Conservation (phyloP, 495 filamentous ascomycete species). For the Annulohypoxylon nitens region DNA sequence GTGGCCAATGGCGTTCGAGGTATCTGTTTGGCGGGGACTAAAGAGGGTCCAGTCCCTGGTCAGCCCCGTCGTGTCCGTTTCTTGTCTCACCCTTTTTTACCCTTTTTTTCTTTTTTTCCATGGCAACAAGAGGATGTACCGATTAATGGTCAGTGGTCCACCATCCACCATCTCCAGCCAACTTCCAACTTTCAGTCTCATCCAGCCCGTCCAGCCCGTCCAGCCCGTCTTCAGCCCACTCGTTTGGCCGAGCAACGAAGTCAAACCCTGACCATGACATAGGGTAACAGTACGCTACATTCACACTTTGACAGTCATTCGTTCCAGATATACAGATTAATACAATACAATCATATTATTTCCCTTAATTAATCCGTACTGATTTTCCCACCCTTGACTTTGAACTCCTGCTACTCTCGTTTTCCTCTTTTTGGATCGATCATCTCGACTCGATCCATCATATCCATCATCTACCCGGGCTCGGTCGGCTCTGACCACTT, state of each 20-base stretch:
- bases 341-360: slow-evolving; percentile 3
- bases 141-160: background rate
- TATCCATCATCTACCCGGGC: slow-evolving; percentile 2
- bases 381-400: slow-evolving; percentile 12
- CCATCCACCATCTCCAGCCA: slow-evolving; percentile 15
- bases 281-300: slow-evolving; percentile 17
- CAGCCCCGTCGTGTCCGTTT: background rate
- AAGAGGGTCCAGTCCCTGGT: background rate
- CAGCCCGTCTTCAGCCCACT: slow-evolving; percentile 10
- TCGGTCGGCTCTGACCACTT: slow-evolving; percentile 2
- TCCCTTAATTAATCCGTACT: slow-evolving; percentile 37
- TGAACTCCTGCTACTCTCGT: background rate
- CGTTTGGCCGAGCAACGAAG: slow-evolving; percentile 46
- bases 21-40: background rate
- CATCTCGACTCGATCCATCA: background rate
- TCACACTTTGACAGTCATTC: slow-evolving; percentile 37
- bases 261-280: slow-evolving; percentile 38
- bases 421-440: background rate
- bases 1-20: too few relatives aligned
- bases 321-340: slow-evolving; percentile 24
- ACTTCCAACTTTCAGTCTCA: slow-evolving; percentile 10
- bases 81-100: slow-evolving; percentile 40
- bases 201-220: slow-evolving; percentile 8
- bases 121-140: slow-evolving; percentile 16
- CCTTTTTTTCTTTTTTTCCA: slow-evolving; percentile 33